Evolutionary conservation across 129 eudicot species (phyloP), one percentile per base, ranked within the genome.

Genomic region (Deinandra increscens): DNA sequence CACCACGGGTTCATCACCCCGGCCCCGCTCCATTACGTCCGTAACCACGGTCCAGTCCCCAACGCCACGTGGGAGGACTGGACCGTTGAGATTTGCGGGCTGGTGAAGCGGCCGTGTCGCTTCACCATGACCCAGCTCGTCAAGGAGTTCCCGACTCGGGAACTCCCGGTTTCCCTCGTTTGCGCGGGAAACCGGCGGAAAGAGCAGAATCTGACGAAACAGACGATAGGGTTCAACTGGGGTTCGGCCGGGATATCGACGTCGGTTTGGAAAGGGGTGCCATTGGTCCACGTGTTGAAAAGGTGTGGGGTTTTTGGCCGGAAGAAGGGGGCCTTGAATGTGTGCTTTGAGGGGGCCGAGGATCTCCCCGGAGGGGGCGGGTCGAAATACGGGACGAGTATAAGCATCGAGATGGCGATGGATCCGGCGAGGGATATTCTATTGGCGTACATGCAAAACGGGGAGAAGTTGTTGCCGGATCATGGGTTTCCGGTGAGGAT

Each of bases 1-100:
- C 85, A 89, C 66, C 87, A 89, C 72, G 99, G 99, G n/a, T 94
- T 94, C 79, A 84, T 94, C 8, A 94, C 99, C 13, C 97, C 97
- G 1, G 93, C 84, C 15, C 95, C 97, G 0, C 84, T 94, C 55
- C 99, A 94, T 64, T 94, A 89, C 71, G 99, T 94, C 20, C 90
- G 97, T 6, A 93, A 89, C 83, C 98, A 93, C 54, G 98, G 98
- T 2, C 54, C 81, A 0, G 98, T 93, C 37, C 99, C 99, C 1
- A 71, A 75, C 9, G 84, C 85, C 9, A 18, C 55, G 0, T 89
- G 91, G 88, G 85, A 78, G 0, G 87, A 78, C 5, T 94, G 99
- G 99, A 84, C 91, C 59, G 96, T 94, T 12, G 99, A 94, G 68
- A 70, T 94, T 0, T 78, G 84, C 41, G 99, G 99, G 0, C 36